Conservation (phyloP, 768 basidiomycete genomes). For the Pleurotus pulmonarius region DNA sequence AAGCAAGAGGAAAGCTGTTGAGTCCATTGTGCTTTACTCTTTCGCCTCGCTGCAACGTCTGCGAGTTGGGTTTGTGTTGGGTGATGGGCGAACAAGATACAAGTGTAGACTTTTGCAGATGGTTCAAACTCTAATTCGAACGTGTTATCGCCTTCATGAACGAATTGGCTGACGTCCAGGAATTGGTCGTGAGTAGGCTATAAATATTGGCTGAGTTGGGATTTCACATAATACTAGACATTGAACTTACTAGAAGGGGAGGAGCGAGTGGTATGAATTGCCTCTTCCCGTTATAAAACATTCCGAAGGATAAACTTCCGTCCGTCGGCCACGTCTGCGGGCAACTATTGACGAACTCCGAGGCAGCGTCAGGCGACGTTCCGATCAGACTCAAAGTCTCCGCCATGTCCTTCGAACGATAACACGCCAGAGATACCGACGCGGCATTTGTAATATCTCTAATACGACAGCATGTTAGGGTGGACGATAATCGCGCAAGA, state of each 20-base stretch:
- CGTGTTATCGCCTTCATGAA: neutral
- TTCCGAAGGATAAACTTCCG: neutral
- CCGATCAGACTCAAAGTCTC: neutral
- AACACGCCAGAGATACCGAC: neutral
- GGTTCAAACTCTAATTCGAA: neutral
- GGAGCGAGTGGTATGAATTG: neutral
- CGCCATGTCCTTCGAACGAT: neutral
- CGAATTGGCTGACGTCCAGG: conserved; percentile 3
- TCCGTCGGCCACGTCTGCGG: neutral
- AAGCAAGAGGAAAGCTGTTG: neutral
- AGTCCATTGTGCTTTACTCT: neutral
- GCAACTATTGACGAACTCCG: neutral
- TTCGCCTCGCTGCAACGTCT: neutral
- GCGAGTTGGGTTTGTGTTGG: conserved; percentile 3
- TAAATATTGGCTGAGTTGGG: neutral
- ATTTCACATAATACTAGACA: neutral
- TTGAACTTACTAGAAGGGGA: neutral
- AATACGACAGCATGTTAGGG: too few relatives aligned
- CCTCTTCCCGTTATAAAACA: neutral
- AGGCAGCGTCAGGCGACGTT: neutral
- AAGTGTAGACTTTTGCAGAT: neutral
- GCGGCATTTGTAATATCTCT: neutral
- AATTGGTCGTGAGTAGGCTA: conserved; percentile 4
- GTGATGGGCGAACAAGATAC: neutral
- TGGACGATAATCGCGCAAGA: neutral